phyloP scores from a whole-genome alignment of 768 basidiomycete genomes.

The Pulveroboletus sp. region DNA sequence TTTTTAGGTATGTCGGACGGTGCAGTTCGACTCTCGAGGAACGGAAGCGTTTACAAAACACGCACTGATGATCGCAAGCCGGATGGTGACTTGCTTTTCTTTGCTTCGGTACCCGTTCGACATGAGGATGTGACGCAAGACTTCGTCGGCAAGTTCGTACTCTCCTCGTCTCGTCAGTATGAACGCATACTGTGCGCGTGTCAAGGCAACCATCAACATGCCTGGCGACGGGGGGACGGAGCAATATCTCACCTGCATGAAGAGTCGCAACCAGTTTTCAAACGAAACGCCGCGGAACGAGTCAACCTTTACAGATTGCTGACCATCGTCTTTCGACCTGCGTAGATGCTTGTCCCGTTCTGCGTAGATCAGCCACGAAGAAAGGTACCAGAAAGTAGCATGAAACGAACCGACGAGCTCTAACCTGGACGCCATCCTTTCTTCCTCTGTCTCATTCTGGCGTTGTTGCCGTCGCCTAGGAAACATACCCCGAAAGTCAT shows the following conservation, averaged over 20 bases:
- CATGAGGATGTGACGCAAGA: slow-evolving; percentile 66
- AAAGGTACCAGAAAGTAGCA: background rate
- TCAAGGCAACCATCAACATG: slow-evolving; percentile 5
- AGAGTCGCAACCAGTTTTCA: slow-evolving; percentile 78
- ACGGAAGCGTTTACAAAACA: background rate
- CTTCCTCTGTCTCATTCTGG: slow-evolving; percentile 14
- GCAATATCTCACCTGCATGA: slow-evolving; percentile 62
- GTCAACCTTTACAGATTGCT: slow-evolving; percentile 44
- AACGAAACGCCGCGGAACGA: slow-evolving; percentile 78
- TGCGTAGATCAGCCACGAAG: background rate
- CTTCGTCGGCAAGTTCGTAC: slow-evolving; percentile 64
- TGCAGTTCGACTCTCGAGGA: background rate
- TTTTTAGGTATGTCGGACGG: background rate
- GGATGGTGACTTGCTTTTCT: slow-evolving; percentile 61
- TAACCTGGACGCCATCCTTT: slow-evolving; percentile 57
- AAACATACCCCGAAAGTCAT: slow-evolving; percentile 20
- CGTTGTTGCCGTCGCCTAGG: slow-evolving; percentile 12
- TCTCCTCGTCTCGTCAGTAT: slow-evolving; percentile 58
- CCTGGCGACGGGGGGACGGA: background rate
- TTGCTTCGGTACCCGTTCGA: slow-evolving; percentile 69
- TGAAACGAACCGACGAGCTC: slow-evolving; percentile 50
- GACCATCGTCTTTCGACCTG: slow-evolving; percentile 42
- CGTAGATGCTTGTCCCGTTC: slow-evolving; percentile 36
- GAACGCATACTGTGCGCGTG: slow-evolving; percentile 60
- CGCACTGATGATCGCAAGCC: slow-evolving; percentile 70